Conservation (phyloP, 1,139 yeast species). For the Debaryomycetaceae sp. region DNA sequence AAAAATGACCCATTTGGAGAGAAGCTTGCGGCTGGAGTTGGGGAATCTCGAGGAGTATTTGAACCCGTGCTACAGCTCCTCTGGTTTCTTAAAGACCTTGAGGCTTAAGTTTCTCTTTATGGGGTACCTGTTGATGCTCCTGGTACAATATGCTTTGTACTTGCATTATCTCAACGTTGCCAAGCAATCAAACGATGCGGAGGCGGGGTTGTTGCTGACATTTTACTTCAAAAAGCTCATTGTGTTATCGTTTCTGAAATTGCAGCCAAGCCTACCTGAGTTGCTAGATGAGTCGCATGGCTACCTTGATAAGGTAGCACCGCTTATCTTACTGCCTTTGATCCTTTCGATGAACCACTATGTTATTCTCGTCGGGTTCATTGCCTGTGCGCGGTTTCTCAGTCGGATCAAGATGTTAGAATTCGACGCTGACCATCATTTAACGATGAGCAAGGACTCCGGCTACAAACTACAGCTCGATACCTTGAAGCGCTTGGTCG, state of each 20-base stretch:
- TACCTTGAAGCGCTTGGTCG: constrained; percentile 1
- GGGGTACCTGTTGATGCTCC: constrained; percentile 3
- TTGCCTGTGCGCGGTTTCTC: constrained; percentile 1
- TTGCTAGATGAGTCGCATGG: constrained; percentile 6
- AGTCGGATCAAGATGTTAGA: constrained; percentile 2
- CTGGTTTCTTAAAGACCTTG: constrained; percentile 3
- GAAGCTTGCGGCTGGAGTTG: constrained; percentile 1
- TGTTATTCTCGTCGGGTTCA: constrained; percentile 1
- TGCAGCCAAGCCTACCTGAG: constrained; percentile 2
- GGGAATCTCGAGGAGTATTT: constrained; percentile 7
- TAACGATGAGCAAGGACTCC: background rate
- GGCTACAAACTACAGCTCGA: constrained; percentile 1
- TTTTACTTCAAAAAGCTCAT: constrained; percentile 5
- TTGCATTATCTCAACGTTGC: constrained; percentile 4
- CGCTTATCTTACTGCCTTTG: constrained; percentile 5
- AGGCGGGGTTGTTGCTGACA: too few species aligned
- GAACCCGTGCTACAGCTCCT: background rate
- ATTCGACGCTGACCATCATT: constrained; percentile 1
- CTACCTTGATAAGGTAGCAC: constrained; percentile 2
- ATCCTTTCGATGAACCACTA: constrained; percentile 5
- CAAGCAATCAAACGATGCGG: too few species aligned
- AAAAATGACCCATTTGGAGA: constrained; percentile 1
- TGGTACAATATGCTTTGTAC: constrained; percentile 6
- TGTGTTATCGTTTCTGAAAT: constrained; percentile 1
- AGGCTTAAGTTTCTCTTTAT: constrained; percentile 2